Evolutionary conservation across 495 filamentous ascomycete genomes (phyloP).

Genomic region (Penicillium argentinense): DNA sequence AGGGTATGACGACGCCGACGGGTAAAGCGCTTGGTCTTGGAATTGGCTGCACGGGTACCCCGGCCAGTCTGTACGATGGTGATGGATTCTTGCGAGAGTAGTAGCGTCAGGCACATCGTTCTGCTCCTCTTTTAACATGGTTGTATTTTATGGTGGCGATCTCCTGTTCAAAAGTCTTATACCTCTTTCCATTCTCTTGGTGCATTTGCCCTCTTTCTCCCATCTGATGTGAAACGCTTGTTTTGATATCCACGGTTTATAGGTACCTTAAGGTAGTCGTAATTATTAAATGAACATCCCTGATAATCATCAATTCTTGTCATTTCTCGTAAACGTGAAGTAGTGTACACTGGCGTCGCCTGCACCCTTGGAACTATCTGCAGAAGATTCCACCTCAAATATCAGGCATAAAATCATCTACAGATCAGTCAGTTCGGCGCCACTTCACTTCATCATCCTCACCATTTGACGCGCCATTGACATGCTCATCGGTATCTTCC

Average conservation of each 20-base stretch:
- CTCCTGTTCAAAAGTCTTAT: constrained; percentile 20
- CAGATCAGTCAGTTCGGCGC: constrained; percentile 54
- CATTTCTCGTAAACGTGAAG: too few species aligned
- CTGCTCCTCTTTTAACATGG: constrained; percentile 1
- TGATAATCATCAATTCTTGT: constrained; percentile 6
- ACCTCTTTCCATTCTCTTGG: constrained; percentile 12
- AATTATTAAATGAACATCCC: constrained; percentile 17
- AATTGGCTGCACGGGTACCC: constrained; percentile 32
- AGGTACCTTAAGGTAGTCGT: constrained; percentile 26
- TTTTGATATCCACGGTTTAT: constrained; percentile 22
- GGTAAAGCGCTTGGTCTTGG: constrained; percentile 36
- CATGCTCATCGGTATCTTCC: constrained; percentile 34
- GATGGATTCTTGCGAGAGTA: constrained; percentile 50
- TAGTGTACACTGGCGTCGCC: too few species aligned
- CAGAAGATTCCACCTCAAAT: too few species aligned
- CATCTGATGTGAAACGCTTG: constrained; percentile 1
- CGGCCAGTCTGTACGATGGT: constrained; percentile 49
- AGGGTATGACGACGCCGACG: constrained; percentile 32
- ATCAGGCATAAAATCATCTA: background rate
- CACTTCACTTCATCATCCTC: constrained; percentile 58
- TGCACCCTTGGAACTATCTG: too few species aligned
- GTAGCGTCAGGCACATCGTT: background rate
- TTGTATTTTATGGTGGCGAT: constrained; percentile 7
- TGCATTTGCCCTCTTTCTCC: constrained; percentile 10
- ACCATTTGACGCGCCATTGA: too few species aligned